Percentiles rank a stretch among this genome's conserved stretches.
phyloP scores from a whole-genome alignment of 805 yeast species.

The Blastobotrys americana region DNA sequence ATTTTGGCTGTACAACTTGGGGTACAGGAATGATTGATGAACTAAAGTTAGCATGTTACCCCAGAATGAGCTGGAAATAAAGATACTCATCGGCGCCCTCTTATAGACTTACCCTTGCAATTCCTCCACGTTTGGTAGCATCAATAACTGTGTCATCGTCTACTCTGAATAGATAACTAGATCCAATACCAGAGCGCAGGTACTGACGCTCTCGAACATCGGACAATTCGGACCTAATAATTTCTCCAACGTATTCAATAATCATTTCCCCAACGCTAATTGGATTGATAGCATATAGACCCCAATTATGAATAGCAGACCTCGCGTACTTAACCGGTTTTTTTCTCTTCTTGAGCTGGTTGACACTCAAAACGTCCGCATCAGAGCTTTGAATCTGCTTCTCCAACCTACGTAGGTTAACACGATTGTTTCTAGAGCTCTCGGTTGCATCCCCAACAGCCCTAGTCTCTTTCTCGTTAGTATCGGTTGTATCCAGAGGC shows the following conservation, averaged over 20 bases:
- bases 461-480: constrained; percentile 8
- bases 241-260: constrained; percentile 95
- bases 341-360: constrained; percentile 80
- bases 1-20: constrained; percentile 98
- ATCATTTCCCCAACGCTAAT: constrained; percentile 96
- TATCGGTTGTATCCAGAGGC: constrained; percentile 22
- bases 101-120: constrained; percentile 51
- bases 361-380: constrained; percentile 70
- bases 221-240: constrained; percentile 87
- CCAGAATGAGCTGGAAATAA: constrained; percentile 2
- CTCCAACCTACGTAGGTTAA: constrained; percentile 76
- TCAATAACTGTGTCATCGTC: constrained; percentile 94
- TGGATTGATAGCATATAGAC: constrained; percentile 89
- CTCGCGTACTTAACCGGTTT: constrained; percentile 96
- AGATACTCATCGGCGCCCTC: not conserved
- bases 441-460: not conserved
- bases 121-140: constrained; percentile 96
- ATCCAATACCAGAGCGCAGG: constrained; percentile 86
- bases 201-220: constrained; percentile 86
- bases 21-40: constrained; percentile 93
- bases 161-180: constrained; percentile 84
- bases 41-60: too few species aligned
- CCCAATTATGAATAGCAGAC: constrained; percentile 98
- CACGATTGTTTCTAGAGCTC: constrained; percentile 79
- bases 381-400: constrained; percentile 58